Evolutionary conservation across 192 early-diverging fungal genomes (phyloP).

Genomic region (Coemansia sp.): DNA sequence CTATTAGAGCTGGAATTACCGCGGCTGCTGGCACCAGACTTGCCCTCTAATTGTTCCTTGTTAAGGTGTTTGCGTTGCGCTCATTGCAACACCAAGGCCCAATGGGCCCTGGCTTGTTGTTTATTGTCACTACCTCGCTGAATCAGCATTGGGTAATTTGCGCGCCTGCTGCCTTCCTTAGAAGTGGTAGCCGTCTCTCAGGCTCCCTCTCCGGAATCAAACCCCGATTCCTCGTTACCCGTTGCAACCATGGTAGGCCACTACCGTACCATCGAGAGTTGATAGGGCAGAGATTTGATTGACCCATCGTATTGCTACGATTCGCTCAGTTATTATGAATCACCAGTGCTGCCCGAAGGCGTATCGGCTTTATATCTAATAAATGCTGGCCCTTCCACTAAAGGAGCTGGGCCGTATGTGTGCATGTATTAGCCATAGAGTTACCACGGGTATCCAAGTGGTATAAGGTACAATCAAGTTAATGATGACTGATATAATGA

Average conservation of each 20-base stretch:
- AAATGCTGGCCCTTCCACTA: constrained; percentile 67
- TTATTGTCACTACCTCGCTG: constrained; percentile 60
- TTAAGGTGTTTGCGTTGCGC: constrained; percentile 53
- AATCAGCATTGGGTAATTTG: constrained; percentile 59
- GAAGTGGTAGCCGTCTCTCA: constrained; percentile 67
- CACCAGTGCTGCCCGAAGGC: constrained; percentile 52
- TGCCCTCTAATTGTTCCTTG: constrained; percentile 61
- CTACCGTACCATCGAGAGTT: constrained; percentile 81
- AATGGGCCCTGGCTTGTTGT: constrained; percentile 50
- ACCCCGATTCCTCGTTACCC: constrained; percentile 76
- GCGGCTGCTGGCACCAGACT: constrained; percentile 59
- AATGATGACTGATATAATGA: too few species aligned
- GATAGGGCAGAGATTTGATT: constrained; percentile 89
- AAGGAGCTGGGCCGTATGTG: too few species aligned
- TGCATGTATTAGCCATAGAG: too few species aligned
- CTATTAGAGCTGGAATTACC: constrained; percentile 63
- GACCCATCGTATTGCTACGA: constrained; percentile 66
- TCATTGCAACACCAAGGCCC: constrained; percentile 54
- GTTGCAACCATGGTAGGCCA: constrained; percentile 77
- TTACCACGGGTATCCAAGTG: too few species aligned
- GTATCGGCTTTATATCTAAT: constrained; percentile 71
- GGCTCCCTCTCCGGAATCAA: constrained; percentile 61
- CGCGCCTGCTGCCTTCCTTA: constrained; percentile 67
- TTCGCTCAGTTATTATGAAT: constrained; percentile 56
- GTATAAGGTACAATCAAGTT: too few species aligned